phyloP scores from a whole-genome alignment of 2,329 filamentous ascomycete genomes.

The Chrysoporthe cubensis region DNA sequence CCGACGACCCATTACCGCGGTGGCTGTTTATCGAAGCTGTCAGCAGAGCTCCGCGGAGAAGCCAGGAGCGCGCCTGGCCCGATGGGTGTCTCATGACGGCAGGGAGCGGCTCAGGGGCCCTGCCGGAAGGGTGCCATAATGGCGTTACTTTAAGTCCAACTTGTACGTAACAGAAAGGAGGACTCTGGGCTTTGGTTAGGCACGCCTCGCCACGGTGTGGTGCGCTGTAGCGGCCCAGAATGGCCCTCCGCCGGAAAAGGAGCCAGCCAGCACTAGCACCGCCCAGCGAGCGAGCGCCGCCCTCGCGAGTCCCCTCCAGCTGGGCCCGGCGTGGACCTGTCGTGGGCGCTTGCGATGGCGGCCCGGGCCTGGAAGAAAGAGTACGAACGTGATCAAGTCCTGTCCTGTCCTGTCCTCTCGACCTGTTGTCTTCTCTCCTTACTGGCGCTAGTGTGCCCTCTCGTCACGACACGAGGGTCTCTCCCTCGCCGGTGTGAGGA shows the following conservation, averaged over 20 bases:
- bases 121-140: slow-evolving; percentile 8
- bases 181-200: slow-evolving; percentile 1
- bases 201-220: not conserved
- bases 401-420: not conserved
- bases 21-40: slow-evolving; percentile 1
- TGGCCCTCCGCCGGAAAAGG: not conserved
- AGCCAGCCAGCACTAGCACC: not conserved
- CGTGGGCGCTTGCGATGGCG: not conserved
- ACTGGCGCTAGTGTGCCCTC: not conserved
- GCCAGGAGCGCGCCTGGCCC: slow-evolving; percentile 1
- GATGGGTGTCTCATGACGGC: slow-evolving; percentile 25
- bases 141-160: slow-evolving; percentile 8
- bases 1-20: not conserved
- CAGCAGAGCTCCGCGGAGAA: slow-evolving; percentile 24
- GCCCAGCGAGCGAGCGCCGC: not conserved
- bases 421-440: no score
- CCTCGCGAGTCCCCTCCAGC: not conserved
- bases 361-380: not conserved
- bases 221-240: slow-evolving; percentile 2
- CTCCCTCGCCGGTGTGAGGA: not conserved
- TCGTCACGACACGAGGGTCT: not conserved
- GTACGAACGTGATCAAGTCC: not conserved
- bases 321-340: not conserved
- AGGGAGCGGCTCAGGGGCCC: slow-evolving; percentile 5
- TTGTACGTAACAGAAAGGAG: slow-evolving; percentile 28